phyloP scores from a whole-genome alignment of 73 alveolate species.

The Paramecium octaurelia region DNA sequence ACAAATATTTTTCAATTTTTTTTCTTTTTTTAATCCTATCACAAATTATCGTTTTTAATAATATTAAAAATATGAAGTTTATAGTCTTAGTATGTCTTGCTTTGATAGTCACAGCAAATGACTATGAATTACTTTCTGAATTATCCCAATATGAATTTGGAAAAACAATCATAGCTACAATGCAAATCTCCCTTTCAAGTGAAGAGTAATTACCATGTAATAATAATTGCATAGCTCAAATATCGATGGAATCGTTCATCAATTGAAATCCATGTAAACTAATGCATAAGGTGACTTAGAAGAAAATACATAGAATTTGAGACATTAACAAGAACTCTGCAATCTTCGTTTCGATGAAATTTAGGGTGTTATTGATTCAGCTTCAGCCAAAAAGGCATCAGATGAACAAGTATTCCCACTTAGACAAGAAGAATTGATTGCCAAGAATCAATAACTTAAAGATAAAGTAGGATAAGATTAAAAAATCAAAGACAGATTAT shows the following conservation, averaged over 20 bases:
- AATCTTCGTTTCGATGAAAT: background rate
- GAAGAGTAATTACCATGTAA: background rate
- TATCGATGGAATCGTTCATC: background rate
- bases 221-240: background rate
- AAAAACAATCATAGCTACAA: constrained; percentile 36
- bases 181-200: background rate
- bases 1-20: background rate
- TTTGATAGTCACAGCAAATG: constrained; percentile 20
- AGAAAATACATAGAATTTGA: constrained; percentile 16
- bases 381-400: constrained; percentile 25
- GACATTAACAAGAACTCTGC: background rate
- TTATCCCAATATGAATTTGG: constrained; percentile 24
- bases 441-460: background rate
- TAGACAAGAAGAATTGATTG: constrained; percentile 24
- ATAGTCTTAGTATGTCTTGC: constrained; percentile 6
- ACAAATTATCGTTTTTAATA: constrained; percentile 1
- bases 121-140: constrained; percentile 1
- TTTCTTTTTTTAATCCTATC: background rate
- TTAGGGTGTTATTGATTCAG: constrained; percentile 9
- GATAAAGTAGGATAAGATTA: constrained; percentile 44
- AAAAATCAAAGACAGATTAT: background rate
- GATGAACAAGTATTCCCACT: constrained; percentile 22
- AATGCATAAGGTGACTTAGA: constrained; percentile 34
- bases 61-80: constrained; percentile 9
- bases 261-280: constrained; percentile 2